Base-by-base conservation (phyloP, 2,329 filamentous ascomycete species). In the Cytospora piceicola region DNA sequence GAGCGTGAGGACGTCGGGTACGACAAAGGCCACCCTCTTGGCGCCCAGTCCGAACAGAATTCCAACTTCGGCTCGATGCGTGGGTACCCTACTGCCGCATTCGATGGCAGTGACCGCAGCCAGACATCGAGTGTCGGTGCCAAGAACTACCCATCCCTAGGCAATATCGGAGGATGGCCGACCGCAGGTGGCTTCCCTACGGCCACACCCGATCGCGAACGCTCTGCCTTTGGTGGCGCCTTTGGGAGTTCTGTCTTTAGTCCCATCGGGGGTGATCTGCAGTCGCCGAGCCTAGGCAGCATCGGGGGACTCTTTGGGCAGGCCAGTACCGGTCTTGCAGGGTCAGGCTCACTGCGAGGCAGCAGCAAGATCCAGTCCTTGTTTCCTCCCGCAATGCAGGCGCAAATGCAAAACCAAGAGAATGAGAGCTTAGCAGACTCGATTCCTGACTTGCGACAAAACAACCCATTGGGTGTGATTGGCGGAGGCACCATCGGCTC, bases 121-220 rank as follows among this genome's bases (percentile, higher is more conserved):
- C 93, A 97, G 76, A 97, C 92, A 0, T 97, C 94, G 0, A 97
- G 94, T 73, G 91, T 90, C 22, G 91, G 92, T 15, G 88, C 91
- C 53, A 91, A 93, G 72, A 89, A 85, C 12, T 96, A 92, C 70
- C 82, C 88, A 15, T 78, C 81, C 14, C 75, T 92, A 7, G 85
- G 84, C 56, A 86, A 84, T 30, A 78, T 92, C 46, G 82, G 83
- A 2, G 88, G 89, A 60, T 90, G 89, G 79, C 81, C 87, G 61
- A 79, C 83, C 22, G 82, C 73, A 0, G 46, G 46, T 51, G 61
- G 61, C 12, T 75, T 87, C 46, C 87, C 88, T 70, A 82, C 87
- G 51, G 85, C 87, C 66, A 91, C 88, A 2, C 89, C 91, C 9
- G 91, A 90, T 71, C 85, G 88, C 8, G 87, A 90, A 67, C 81